Conservation (phyloP, 768 basidiomycete genomes). For the Suillus paluster region DNA sequence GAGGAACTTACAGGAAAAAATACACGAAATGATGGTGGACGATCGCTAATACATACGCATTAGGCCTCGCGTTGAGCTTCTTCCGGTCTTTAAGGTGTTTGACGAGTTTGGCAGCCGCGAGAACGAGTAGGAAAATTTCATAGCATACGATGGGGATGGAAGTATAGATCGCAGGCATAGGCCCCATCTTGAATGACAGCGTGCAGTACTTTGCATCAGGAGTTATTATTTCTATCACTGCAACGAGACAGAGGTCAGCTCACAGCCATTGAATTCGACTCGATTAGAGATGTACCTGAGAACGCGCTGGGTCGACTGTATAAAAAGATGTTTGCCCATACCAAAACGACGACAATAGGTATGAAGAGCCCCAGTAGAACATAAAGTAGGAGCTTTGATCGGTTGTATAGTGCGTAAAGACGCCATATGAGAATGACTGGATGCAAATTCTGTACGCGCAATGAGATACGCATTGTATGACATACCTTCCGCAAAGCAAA, state of each 20-base stretch:
- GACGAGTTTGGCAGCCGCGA: not conserved
- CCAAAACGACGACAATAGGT: not conserved
- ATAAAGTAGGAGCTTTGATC: not conserved
- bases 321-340: not conserved
- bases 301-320: not conserved
- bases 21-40: not conserved
- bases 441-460: not conserved
- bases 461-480: not conserved
- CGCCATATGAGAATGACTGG: slow-evolving; percentile 1
- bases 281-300: not conserved
- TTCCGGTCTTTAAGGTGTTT: slow-evolving; percentile 3
- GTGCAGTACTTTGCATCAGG: not conserved
- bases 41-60: not conserved
- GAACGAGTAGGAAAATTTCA: not conserved
- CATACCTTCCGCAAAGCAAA: not conserved
- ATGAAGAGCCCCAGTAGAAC: not conserved
- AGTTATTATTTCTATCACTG: not conserved
- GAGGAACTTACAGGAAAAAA: not conserved
- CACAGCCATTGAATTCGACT: not conserved
- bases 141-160: not conserved
- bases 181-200: not conserved
- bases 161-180: not conserved
- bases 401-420: not conserved
- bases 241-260: not conserved
- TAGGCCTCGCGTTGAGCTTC: not conserved